Evolutionary conservation across 805 yeast genomes (phyloP), one percentile per base, ranked within the genome.

Genomic region (Kazachstania psychrophila): DNA sequence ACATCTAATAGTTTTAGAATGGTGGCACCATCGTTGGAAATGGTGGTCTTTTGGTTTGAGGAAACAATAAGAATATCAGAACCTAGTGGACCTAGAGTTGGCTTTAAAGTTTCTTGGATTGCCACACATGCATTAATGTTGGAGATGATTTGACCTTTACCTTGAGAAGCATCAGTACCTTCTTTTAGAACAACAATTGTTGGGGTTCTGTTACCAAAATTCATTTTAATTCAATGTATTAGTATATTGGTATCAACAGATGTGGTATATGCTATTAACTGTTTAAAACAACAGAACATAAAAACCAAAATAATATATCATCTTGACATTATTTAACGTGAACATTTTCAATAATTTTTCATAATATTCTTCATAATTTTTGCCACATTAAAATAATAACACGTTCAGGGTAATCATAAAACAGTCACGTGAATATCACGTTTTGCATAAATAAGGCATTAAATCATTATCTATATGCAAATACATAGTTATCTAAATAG

Each of bases 1-100:
- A 92, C 94, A 55, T 92, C 98, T 47, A 92, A 65, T 39, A 92
- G 69, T 57, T 81, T 85, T 58, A 92, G 68, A 50, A 92, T 89
- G 2, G 99, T 92, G 28, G 98, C 98, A 48, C 98, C 98, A 58
- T 92, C 98, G 61, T 92, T 92, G 29, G 99, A 89, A 47, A 92
- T 88, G 16, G 97, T 92, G 33, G 97, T 85, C 50, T 75, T 79
- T 38, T 94, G 95, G 52, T 73, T 76, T 13, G 79, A 72, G 30
- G 79, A 77, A 28, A 89, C 96, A 52, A 92, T 78, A 56, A 92
- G 68, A 46, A 89, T 88, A 63, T 92, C 99, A 23, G 95, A 84
- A 18, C 99, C 99, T 51, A 92, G 72, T 33, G 99, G 99, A 4
- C 99, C 99, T 47, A 92, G 70, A 0, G 99, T 92, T 36, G 97